Conservation (phyloP, 1,139 yeast genomes). For the Meyerozyma smithsonii region DNA sequence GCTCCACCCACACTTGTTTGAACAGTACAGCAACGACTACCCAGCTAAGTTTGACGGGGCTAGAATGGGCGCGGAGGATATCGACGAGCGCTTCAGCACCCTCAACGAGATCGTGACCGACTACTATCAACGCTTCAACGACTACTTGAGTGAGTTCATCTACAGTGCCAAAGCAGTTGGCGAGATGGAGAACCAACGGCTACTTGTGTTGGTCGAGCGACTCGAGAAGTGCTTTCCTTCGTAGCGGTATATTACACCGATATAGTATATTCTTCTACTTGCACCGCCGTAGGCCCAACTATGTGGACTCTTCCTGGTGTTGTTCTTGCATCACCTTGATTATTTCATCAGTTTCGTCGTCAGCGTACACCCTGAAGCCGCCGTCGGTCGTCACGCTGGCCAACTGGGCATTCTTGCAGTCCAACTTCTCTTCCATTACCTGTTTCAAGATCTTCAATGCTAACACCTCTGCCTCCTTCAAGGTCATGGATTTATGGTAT, state of each 20-base stretch:
- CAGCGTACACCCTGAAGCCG: slow-evolving; percentile 84
- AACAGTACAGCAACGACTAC: slow-evolving; percentile 31
- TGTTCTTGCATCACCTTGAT: slow-evolving; percentile 73
- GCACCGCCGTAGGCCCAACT: too few relatives aligned
- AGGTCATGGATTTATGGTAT: slow-evolving; percentile 90
- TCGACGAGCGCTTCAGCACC: slow-evolving; percentile 36
- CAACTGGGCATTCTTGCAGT: slow-evolving; percentile 91
- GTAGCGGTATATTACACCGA: background rate
- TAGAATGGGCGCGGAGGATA: slow-evolving; percentile 34
- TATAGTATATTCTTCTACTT: too few relatives aligned
- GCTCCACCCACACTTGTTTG: slow-evolving; percentile 44
- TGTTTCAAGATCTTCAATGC: slow-evolving; percentile 89
- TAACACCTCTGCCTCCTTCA: slow-evolving; percentile 88
- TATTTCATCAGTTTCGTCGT: slow-evolving; percentile 77
- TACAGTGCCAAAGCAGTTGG: slow-evolving; percentile 54
- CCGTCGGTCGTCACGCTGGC: slow-evolving; percentile 84
- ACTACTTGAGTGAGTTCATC: slow-evolving; percentile 49
- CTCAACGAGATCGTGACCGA: slow-evolving; percentile 47
- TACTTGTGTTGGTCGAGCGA: slow-evolving; percentile 49
- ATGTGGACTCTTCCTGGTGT: slow-evolving; percentile 37
- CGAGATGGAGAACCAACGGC: slow-evolving; percentile 57
- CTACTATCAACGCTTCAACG: slow-evolving; percentile 52
- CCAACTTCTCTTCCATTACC: slow-evolving; percentile 98
- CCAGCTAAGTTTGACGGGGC: slow-evolving; percentile 37
- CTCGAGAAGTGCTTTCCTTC: slow-evolving; percentile 40